Evolutionary conservation across 768 basidiomycete genomes (phyloP).

Genomic region (Floccularia luteovirens): DNA sequence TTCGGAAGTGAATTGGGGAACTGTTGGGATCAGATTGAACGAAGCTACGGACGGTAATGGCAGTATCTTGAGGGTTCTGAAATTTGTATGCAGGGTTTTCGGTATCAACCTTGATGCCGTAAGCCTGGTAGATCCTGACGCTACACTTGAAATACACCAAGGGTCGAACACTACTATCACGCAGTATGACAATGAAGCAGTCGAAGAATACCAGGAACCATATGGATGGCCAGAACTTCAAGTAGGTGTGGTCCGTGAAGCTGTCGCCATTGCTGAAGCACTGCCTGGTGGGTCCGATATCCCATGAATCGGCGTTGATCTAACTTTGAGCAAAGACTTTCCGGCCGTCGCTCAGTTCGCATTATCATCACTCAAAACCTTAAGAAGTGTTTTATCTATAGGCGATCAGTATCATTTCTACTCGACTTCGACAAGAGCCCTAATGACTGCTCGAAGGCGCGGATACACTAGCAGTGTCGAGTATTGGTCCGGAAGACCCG

Average conservation of each 20-base stretch:
- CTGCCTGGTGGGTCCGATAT: slow-evolving; percentile 61
- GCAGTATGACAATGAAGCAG: slow-evolving; percentile 33
- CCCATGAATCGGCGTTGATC: not conserved
- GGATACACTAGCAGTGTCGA: slow-evolving; percentile 65
- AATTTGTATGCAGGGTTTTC: slow-evolving; percentile 67
- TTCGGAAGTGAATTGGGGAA: slow-evolving; percentile 32
- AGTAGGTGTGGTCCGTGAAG: slow-evolving; percentile 88
- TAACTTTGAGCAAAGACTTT: slow-evolving; percentile 47
- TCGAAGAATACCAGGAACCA: slow-evolving; percentile 35
- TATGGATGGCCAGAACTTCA: slow-evolving; percentile 96
- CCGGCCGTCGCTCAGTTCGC: slow-evolving; percentile 80
- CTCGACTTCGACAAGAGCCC: slow-evolving; percentile 61
- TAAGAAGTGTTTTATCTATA: slow-evolving; percentile 61
- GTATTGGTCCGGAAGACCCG: slow-evolving; percentile 82
- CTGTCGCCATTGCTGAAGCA: slow-evolving; percentile 85
- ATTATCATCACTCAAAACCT: slow-evolving; percentile 74
- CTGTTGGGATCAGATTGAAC: slow-evolving; percentile 62
- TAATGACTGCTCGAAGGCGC: slow-evolving; percentile 68
- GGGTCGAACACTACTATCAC: slow-evolving; percentile 9
- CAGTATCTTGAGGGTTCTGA: slow-evolving; percentile 70
- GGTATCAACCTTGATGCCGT: slow-evolving; percentile 80
- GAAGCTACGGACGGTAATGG: slow-evolving; percentile 78
- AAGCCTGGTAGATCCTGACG: slow-evolving; percentile 25
- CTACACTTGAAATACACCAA: slow-evolving; percentile 6
- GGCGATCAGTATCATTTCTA: slow-evolving; percentile 80